Evolutionary conservation across 192 early-diverging fungal genomes (phyloP).

Genomic region (Coemansia interrupta): DNA sequence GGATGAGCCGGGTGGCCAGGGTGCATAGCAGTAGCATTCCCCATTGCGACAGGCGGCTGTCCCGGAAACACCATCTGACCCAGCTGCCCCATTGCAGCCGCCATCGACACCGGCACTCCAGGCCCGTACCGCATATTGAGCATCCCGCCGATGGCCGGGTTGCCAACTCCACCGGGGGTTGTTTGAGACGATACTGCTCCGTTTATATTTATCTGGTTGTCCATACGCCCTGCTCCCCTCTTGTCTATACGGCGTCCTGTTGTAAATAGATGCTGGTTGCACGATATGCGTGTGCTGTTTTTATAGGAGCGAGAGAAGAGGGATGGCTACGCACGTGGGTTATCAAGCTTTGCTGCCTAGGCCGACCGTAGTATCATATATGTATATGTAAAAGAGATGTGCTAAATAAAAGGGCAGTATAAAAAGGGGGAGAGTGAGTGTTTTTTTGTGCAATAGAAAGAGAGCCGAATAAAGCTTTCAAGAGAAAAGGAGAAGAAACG

Average conservation of each 20-base stretch:
- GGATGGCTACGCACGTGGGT: too few relatives aligned
- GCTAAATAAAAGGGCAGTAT: background rate
- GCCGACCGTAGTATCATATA: too few relatives aligned
- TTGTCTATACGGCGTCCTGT: too few relatives aligned
- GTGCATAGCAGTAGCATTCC: slow-evolving; percentile 14
- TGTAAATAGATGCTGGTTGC: too few relatives aligned
- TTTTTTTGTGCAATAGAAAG: background rate
- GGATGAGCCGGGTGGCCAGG: slow-evolving; percentile 8
- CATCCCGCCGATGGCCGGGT: background rate
- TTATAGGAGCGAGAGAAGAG: too few relatives aligned
- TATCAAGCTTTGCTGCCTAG: too few relatives aligned
- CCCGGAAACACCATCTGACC: background rate
- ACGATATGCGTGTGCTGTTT: too few relatives aligned
- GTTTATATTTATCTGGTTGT: background rate
- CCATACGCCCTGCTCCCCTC: background rate
- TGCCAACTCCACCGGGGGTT: background rate
- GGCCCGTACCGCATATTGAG: slow-evolving; percentile 2
- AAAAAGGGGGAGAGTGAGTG: background rate
- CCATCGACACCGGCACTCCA: slow-evolving; percentile 2
- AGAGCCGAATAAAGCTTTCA: background rate
- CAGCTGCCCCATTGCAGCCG: slow-evolving; percentile 6
- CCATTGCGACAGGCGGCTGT: background rate
- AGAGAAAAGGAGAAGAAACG: background rate
- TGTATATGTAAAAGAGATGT: background rate
- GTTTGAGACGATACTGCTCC: background rate